Percentiles rank a stretch among this genome's conserved stretches.
Conservation (phyloP, 805 yeast species). For the Yarrowia sp. region DNA sequence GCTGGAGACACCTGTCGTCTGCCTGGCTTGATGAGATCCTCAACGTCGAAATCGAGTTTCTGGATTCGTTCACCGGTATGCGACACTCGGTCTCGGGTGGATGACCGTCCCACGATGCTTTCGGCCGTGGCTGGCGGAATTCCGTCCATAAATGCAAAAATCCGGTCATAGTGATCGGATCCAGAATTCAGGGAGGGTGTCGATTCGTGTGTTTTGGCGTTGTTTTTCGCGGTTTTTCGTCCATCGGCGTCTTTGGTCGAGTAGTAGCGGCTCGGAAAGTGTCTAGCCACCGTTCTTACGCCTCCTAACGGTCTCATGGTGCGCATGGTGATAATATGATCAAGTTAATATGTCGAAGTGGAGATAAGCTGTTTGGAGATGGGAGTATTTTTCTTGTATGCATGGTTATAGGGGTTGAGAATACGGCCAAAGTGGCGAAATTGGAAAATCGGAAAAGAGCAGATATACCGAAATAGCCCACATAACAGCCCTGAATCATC, state of each 20-base stretch:
- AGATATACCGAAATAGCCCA: too few species aligned
- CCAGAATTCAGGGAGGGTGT: too few species aligned
- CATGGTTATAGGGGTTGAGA: not conserved
- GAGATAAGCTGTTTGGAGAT: conserved; percentile 10
- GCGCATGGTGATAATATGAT: not conserved
- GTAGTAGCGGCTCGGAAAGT: not conserved
- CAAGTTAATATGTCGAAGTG: too few species aligned
- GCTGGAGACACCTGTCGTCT: not conserved
- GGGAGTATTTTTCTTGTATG: not conserved
- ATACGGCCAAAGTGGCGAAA: too few species aligned
- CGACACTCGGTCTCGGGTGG: conserved; percentile 28
- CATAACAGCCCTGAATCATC: too few species aligned
- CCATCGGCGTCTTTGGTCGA: not conserved
- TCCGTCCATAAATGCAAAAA: conserved; percentile 32
- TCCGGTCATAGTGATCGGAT: conserved; percentile 19
- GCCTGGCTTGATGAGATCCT: conserved; percentile 21
- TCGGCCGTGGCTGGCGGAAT: conserved; percentile 23
- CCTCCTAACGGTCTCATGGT: conserved; percentile 16
- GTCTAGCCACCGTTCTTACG: not conserved
- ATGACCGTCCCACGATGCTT: conserved; percentile 28
- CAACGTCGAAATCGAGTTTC: conserved; percentile 32
- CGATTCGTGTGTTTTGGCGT: too few species aligned
- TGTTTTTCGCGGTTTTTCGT: too few species aligned
- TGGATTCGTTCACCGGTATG: conserved; percentile 24
- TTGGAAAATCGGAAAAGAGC: too few species aligned